Conservation (phyloP, 345 rosid genomes). For the Atalantia buxifolia region DNA sequence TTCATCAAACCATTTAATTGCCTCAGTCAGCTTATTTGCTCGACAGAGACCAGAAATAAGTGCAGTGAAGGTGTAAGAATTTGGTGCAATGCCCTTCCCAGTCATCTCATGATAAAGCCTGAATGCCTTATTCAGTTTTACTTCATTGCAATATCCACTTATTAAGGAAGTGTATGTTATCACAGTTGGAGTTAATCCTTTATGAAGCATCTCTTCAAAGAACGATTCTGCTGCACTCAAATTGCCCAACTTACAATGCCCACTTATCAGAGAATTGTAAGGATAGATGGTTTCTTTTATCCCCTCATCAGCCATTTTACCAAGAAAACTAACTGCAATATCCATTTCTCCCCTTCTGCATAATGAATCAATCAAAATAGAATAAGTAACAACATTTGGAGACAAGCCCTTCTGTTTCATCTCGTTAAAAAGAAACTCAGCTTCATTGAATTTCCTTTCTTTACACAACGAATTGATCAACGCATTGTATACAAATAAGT, state of each 20-base stretch:
- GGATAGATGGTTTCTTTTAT: conserved; percentile 59
- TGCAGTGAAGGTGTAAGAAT: conserved; percentile 61
- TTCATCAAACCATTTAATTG: conserved; percentile 49
- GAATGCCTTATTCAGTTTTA: conserved; percentile 55
- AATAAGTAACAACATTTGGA: conserved; percentile 64
- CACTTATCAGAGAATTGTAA: conserved; percentile 74
- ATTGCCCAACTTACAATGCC: conserved; percentile 73
- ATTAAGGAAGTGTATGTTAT: conserved; percentile 72
- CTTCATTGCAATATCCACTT: conserved; percentile 70
- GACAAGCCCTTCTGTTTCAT: conserved; percentile 46
- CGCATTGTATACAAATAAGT: conserved; percentile 70
- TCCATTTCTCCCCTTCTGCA: conserved; percentile 74
- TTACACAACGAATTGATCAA: conserved; percentile 71
- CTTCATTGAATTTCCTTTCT: conserved; percentile 51
- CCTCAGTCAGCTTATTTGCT: conserved; percentile 54
- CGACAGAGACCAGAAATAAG: conserved; percentile 71
- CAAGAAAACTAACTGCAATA: conserved; percentile 45
- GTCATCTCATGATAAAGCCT: conserved; percentile 83
- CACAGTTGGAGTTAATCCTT: conserved; percentile 64
- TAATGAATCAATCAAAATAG: conserved; percentile 73
- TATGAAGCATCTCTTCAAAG: conserved; percentile 52
- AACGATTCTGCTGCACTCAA: conserved; percentile 48
- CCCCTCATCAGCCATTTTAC: conserved; percentile 50
- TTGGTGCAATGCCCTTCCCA: conserved; percentile 66
- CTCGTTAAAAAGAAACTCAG: conserved; percentile 54